phyloP scores from a whole-genome alignment of 805 yeast species.

The Starmerella ratchasimensis region DNA sequence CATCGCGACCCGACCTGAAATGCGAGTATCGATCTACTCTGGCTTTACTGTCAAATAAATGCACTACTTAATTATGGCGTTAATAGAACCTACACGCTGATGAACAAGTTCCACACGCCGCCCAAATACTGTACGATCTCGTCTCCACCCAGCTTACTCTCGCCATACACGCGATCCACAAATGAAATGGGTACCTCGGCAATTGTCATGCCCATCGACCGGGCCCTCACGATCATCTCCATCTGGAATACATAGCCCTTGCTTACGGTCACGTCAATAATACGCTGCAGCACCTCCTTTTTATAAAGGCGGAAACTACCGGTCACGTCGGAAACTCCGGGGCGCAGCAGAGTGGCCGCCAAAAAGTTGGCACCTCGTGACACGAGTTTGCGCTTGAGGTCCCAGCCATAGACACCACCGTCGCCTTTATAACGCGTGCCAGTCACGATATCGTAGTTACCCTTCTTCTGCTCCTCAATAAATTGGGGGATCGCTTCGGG shows the following conservation, averaged over 20 bases:
- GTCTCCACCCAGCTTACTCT: constrained; percentile 65
- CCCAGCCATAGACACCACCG: constrained; percentile 81
- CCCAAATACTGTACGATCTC: constrained; percentile 65
- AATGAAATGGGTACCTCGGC: constrained; percentile 71
- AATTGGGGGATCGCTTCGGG: constrained; percentile 69
- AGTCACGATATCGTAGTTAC: constrained; percentile 31
- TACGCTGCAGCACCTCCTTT: constrained; percentile 50
- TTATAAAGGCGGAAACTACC: constrained; percentile 67
- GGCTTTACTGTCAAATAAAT: too few species aligned
- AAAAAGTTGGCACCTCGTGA: constrained; percentile 71
- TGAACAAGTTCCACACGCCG: constrained; percentile 61
- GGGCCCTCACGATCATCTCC: constrained; percentile 80
- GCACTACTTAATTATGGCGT: background rate
- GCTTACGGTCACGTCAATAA: constrained; percentile 53
- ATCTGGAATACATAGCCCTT: constrained; percentile 77
- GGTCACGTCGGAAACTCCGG: constrained; percentile 59
- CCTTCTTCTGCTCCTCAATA: constrained; percentile 42
- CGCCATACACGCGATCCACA: constrained; percentile 69
- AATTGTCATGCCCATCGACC: constrained; percentile 54
- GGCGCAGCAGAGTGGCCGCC: constrained; percentile 58
- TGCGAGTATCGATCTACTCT: too few species aligned
- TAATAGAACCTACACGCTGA: constrained; percentile 33
- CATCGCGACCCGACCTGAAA: too few species aligned
- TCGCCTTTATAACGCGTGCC: constrained; percentile 64
- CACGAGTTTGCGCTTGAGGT: constrained; percentile 60